Conservation (phyloP, 306 rosid genomes). For the Arachis stenosperma region DNA sequence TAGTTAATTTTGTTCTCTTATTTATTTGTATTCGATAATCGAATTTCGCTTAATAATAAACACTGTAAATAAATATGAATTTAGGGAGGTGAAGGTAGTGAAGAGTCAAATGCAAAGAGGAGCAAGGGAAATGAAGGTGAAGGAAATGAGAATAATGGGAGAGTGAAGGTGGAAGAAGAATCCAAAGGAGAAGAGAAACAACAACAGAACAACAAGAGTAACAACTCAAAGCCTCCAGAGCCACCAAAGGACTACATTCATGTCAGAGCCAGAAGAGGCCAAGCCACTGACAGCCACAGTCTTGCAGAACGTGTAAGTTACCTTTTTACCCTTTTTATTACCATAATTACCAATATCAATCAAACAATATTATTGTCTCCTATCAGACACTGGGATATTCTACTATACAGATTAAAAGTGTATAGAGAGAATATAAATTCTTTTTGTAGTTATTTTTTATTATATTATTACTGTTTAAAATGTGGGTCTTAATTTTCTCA, state of each 20-base stretch:
- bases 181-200: conserved; percentile 60
- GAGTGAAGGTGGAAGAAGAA: conserved; percentile 64
- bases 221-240: conserved; percentile 69
- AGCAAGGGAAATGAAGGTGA: conserved; percentile 56
- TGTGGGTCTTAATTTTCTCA: too few species aligned
- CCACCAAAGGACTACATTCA: conserved; percentile 92
- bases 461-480: too few species aligned
- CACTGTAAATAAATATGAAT: background rate
- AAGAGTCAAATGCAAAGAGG: conserved; percentile 58
- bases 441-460: too few species aligned
- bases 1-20: background rate
- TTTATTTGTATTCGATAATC: too few species aligned
- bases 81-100: conserved; percentile 58
- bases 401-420: too few species aligned
- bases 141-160: conserved; percentile 44
- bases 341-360: too few species aligned
- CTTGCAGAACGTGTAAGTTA: conserved; percentile 93
- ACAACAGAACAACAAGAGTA: conserved; percentile 44
- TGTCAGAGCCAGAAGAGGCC: conserved; percentile 98
- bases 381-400: too few species aligned
- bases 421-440: background rate
- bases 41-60: background rate
- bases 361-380: too few species aligned
- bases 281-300: conserved; percentile 98
- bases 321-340: too few species aligned